These are phyloP conservation scores for Mycena latifolia DNA, from an alignment of 768 basidiomycete species.

Conservation along the genomic window DNA sequence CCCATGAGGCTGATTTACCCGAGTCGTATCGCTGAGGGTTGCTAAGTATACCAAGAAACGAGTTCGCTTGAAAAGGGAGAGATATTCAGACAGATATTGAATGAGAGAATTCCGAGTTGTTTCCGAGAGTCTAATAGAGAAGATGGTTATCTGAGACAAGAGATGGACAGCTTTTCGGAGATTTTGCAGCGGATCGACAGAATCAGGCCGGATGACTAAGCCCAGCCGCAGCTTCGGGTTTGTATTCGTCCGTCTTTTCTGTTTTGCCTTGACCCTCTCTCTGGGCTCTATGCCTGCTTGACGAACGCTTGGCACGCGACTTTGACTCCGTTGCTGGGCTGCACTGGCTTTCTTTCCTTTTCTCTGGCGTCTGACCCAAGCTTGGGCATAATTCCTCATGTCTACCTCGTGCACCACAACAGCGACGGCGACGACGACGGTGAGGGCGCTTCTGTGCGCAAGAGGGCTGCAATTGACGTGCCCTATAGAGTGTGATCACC, in stretches of 20 bases:
- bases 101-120: no score
- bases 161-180: no score
- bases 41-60: no score
- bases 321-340: neutral
- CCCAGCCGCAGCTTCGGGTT: no score
- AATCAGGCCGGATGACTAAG: no score
- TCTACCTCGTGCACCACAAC: slow-evolving; percentile 55
- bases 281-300: slow-evolving; percentile 27
- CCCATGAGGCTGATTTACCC: neutral
- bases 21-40: neutral
- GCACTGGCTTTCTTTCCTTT: neutral
- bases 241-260: no score
- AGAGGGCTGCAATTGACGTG: neutral
- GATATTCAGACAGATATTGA: no score
- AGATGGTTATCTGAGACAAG: no score
- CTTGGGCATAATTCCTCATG: slow-evolving; percentile 35
- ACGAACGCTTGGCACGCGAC: slow-evolving; percentile 4
- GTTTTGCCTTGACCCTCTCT: neutral
- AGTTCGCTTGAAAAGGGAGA: no score
- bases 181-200: no score
- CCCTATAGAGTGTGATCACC: slow-evolving; percentile 43
- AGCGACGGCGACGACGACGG: slow-evolving; percentile 59
- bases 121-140: no score
- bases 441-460: slow-evolving; percentile 3
- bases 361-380: slow-evolving; percentile 4